Base-by-base conservation (phyloP, 139 green algal species). In the Trebouxia sp. region DNA sequence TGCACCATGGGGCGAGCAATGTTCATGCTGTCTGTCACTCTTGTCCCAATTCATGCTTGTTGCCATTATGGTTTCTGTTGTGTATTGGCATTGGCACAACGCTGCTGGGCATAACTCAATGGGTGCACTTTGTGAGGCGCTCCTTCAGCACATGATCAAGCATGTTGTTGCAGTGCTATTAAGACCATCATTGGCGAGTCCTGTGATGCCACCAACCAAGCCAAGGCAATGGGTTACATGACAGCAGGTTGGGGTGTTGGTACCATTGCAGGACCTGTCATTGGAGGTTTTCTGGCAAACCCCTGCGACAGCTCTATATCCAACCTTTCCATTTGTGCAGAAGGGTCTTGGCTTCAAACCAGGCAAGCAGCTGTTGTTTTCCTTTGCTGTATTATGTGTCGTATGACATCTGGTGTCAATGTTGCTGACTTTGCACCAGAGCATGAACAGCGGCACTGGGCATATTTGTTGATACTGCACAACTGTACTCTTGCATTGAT, bases 161-260 rank as follows among this genome's bases (percentile, higher is more conserved):
- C n/a, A n/a, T n/a, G n/a, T n/a, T 38, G 41, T 9, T 55, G 24
- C 69, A 77, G 69, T 39, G 69, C 69, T 15, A 24, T 77, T 7
- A 77, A 77, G 26, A 77, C 69, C 14, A 51, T 77, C 2, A 77
- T 77, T 55, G 69, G 39, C 12, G 69, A 77, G 69, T 56, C 41
- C 12, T 77, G 69, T 51, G 69, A 77, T 39, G 69, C 38, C 41
- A 77, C 69, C 6, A 77, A 77, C 4, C 69, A 77, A 41, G 69
- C 69, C 1, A 77, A 77, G 43, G 69, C 69, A 28, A 77, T 77
- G 69, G 69, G 69, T 3, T 51, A 56, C 7, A 77, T 77, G 69
- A 77, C 69, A 51, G 42, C 43, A 56, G 66, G 66, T 14, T 53
- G 66, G 66, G 39, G 66, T 8, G 41, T 76, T 17, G 39, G 66